A percentile compares a stretch with the other conserved stretches of the same genome.
Evolutionary conservation across 352 stramenopile species (phyloP).

Genomic region (Pythium scleroteichum): DNA sequence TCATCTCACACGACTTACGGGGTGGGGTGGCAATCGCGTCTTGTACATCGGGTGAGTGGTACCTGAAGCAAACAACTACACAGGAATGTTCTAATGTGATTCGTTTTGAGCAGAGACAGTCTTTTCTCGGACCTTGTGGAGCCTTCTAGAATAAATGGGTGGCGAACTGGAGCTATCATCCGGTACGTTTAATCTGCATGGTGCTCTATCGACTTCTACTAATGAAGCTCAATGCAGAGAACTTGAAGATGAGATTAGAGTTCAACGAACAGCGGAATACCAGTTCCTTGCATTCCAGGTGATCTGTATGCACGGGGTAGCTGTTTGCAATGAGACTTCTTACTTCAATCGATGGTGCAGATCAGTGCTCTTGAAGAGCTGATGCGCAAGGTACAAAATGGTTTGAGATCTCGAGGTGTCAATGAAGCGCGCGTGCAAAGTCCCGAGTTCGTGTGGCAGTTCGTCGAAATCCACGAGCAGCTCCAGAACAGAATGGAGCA

Average conservation of each 20-base stretch:
- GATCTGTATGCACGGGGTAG: too few relatives aligned
- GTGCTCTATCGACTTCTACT: too few relatives aligned
- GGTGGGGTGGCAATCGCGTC: slow-evolving; percentile 76
- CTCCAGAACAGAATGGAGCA: slow-evolving; percentile 74
- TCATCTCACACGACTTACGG: slow-evolving; percentile 60
- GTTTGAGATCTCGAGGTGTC: slow-evolving; percentile 32
- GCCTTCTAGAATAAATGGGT: slow-evolving; percentile 91
- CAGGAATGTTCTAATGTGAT: not conserved
- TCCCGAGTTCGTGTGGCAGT: slow-evolving; percentile 60
- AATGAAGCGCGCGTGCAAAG: slow-evolving; percentile 41
- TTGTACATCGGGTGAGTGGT: slow-evolving; percentile 87
- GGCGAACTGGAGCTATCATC: slow-evolving; percentile 93
- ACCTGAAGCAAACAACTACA: not conserved
- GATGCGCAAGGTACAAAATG: slow-evolving; percentile 67
- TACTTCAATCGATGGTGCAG: slow-evolving; percentile 23
- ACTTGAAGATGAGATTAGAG: slow-evolving; percentile 82
- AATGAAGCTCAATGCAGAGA: too few relatives aligned
- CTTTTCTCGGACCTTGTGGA: slow-evolving; percentile 95
- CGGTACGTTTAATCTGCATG: too few relatives aligned
- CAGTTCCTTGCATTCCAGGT: slow-evolving; percentile 58
- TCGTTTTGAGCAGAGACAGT: slow-evolving; percentile 62
- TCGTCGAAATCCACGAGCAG: slow-evolving; percentile 58
- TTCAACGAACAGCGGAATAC: slow-evolving; percentile 59
- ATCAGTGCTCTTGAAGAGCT: slow-evolving; percentile 62
- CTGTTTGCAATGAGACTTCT: not conserved